Evolutionary conservation across 345 rosid species (phyloP), one percentile per base, ranked within the genome.

Genomic region (Aquilaria malaccensis): DNA sequence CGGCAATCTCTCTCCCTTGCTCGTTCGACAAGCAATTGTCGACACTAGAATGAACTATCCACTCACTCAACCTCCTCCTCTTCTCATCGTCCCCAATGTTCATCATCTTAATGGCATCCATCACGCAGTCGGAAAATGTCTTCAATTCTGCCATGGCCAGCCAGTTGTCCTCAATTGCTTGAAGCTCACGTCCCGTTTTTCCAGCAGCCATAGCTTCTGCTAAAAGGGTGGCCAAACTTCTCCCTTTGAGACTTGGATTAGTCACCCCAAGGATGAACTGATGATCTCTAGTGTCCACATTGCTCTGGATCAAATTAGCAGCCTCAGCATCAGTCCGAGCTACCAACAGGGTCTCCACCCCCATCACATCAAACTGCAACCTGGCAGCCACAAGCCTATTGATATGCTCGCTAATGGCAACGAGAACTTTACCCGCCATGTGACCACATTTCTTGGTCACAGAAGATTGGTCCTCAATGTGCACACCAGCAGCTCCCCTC

Each of bases 381-480:
- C 97, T 73, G 4, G 96, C 99, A 7, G 98, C 99, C 2, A 88
- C 96, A 13, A 91, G 95, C 69, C 91, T 80, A 66, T 91, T 91
- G 52, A 91, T 85, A 67, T 95, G 97, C 63, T 91, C 99, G 48
- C 87, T 88, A 29, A 91, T 79, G 0, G 97, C 89, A 50, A 95
- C 99, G 3, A 95, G 91, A 45, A 95, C 97, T 68, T 91, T 95
- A 12, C 96, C 96, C 3, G 98, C 96, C 97, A 91, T 88, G 75
- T 95, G 98, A 46, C 96, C 96, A 7, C 97, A 91, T 76, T 91
- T 88, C 69, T 95, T 95, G 62, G 97, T 91, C 30, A 88, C 86
- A 2, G 99, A 95, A 3, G 94, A 86, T 78, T 95, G 96, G 61
- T 95, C 99, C 74, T 95, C 97, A 32, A 95, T 79, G 70, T 91